phyloP scores from a whole-genome alignment of 805 yeast species.

The Ogataea parapolymorpha region DNA sequence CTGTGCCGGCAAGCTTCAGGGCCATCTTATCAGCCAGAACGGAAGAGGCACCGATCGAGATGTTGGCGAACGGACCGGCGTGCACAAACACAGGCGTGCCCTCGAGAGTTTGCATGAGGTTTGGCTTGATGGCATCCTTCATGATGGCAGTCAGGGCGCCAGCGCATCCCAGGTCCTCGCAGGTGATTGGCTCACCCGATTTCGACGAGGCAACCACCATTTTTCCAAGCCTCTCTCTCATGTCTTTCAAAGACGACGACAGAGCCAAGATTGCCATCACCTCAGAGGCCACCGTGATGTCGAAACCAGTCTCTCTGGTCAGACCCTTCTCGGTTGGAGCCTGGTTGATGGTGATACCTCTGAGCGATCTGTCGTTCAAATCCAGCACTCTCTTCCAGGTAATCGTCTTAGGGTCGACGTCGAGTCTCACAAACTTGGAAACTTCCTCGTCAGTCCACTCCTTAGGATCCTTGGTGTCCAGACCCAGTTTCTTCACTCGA shows the following conservation, averaged over 20 bases:
- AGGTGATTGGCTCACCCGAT: constrained; percentile 79
- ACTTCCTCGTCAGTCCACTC: constrained; percentile 77
- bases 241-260: constrained; percentile 70
- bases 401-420: constrained; percentile 86
- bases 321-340: constrained; percentile 92
- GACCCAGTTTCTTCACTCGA: constrained; percentile 78
- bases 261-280: constrained; percentile 94
- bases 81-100: constrained; percentile 98
- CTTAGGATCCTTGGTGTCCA: constrained; percentile 74
- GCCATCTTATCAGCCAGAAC: constrained; percentile 93
- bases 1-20: constrained; percentile 78
- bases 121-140: constrained; percentile 96
- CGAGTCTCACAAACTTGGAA: constrained; percentile 70
- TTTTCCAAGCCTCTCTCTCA: constrained; percentile 83
- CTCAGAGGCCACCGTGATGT: constrained; percentile 94
- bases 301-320: constrained; percentile 86
- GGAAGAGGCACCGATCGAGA: constrained; percentile 94
- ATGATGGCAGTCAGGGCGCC: constrained; percentile 93
- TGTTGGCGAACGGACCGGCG: constrained; percentile 98
- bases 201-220: constrained; percentile 84
- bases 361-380: constrained; percentile 85
- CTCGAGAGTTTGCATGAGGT: constrained; percentile 93
- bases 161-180: constrained; percentile 92
- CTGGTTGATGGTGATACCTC: constrained; percentile 86
- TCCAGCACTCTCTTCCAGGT: constrained; percentile 94